Evolutionary conservation across 345 rosid species (phyloP).

Genomic region (Eutrema japonicum): DNA sequence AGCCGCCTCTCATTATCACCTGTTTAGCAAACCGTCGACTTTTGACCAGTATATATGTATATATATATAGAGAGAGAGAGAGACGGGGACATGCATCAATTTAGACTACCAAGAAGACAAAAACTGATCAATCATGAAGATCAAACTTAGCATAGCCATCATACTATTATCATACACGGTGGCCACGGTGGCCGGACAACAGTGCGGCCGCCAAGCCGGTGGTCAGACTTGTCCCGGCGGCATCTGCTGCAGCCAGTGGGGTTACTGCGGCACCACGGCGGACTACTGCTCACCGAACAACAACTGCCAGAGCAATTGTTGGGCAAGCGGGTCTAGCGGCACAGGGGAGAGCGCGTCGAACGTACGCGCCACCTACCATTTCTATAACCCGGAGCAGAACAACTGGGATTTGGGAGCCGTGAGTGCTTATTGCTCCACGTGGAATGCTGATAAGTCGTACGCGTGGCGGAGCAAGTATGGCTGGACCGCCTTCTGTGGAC

Average conservation of each 20-base stretch:
- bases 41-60: neutral
- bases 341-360: constrained; percentile 50
- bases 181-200: constrained; percentile 37
- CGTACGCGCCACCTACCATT: constrained; percentile 65
- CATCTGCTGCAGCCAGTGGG: constrained; percentile 49
- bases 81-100: neutral
- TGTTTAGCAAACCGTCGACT: constrained; percentile 4
- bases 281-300: constrained; percentile 48
- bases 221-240: constrained; percentile 43
- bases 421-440: constrained; percentile 63
- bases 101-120: constrained; percentile 13
- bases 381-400: constrained; percentile 50
- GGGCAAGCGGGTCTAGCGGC: constrained; percentile 41
- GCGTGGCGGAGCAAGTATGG: constrained; percentile 66
- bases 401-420: constrained; percentile 58
- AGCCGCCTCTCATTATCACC: constrained; percentile 39
- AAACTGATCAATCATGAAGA: constrained; percentile 34
- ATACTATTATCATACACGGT: constrained; percentile 25
- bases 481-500: constrained; percentile 73
- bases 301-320: constrained; percentile 48
- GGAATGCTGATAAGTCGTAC: constrained; percentile 65
- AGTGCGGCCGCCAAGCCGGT: constrained; percentile 48
- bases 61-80: neutral
- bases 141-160: constrained; percentile 19
- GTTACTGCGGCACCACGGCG: constrained; percentile 46